Evolutionary conservation across 2,329 filamentous ascomycete genomes (phyloP), one percentile per base, ranked within the genome.

Genomic region (Paecilomyces fulvus): DNA sequence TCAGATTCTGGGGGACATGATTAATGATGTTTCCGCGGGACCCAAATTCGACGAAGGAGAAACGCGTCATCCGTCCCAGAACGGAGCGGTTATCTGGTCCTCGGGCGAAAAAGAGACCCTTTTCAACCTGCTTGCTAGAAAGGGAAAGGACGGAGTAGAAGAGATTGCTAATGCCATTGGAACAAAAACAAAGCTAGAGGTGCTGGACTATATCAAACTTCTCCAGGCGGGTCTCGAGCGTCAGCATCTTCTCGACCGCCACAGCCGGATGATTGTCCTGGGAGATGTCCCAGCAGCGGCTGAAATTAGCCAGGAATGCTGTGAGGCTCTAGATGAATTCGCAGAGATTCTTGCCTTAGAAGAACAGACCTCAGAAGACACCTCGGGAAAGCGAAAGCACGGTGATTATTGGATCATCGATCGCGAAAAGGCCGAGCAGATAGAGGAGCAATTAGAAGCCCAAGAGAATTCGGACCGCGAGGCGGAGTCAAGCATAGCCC

Each of bases 131-230:
- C 70, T 95, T 2, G 77, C 80, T 1, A 81, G 82, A 0, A 77
- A 87, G 1, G 90, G 90, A 0, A 80, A 76, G 53, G 80, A 84
- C 62, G 77, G 90, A 59, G 64, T 87, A 0, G 72, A 72, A 1
- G 81, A 79, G 1, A 86, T 96, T 55, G 79, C 89, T 1, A 64
- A 72, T 8, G 77, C 80, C 0, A 76, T 96, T 14, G 77, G 77
- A 0, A 86, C 83, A 31, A 97, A 97, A 72, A 86, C 84, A 57
- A 80, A 84, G 60, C 67, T 87, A 8, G 90, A 96, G 71, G 83
- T 94, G 31, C 80, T 80, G 28, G 82, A 87, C 53, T 91, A 91
- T 67, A 69, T 95, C 3, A 65, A 76, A 6, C 69, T 88, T 0
- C 77, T 96, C 4, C 76, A 84, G 9, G 74, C 79, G 20, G 78